These are phyloP conservation scores for Penicilliopsis zonata DNA, from an alignment of 495 filamentous ascomycete species.

Conservation along the genomic window DNA sequence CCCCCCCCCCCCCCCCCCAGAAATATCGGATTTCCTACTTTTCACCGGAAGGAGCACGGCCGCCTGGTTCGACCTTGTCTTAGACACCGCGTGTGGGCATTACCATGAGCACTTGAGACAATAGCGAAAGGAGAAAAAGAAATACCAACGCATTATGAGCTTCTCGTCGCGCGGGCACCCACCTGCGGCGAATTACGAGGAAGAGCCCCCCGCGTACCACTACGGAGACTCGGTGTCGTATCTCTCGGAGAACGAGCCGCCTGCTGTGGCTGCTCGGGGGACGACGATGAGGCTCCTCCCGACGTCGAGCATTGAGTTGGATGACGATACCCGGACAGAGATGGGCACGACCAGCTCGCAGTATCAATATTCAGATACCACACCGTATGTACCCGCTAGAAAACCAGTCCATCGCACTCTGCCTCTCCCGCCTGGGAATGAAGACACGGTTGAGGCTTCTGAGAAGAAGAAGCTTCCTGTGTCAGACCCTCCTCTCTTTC, in stretches of 20 bases:
- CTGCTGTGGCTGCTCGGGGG: conserved; percentile 16
- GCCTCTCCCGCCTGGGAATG: conserved; percentile 5
- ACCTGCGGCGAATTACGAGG: conserved; percentile 21
- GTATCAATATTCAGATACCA: conserved; percentile 18
- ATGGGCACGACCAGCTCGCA: conserved; percentile 6
- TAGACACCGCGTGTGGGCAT: neutral
- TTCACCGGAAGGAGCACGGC: too few relatives aligned
- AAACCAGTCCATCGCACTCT: conserved; percentile 12
- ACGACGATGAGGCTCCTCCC: conserved; percentile 52
- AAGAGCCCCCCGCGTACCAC: conserved; percentile 30
- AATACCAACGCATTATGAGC: too few relatives aligned
- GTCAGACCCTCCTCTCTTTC: conserved; percentile 1
- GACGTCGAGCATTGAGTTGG: conserved; percentile 28
- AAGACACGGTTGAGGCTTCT: neutral
- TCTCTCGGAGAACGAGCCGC: conserved; percentile 20
- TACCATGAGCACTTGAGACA: conserved; percentile 19
- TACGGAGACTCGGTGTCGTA: conserved; percentile 21
- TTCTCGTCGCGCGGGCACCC: conserved; percentile 11
- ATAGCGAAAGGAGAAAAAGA: too few relatives aligned
- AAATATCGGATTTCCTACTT: too few relatives aligned
- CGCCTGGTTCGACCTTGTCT: too few relatives aligned
- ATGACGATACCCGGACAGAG: conserved; percentile 12
- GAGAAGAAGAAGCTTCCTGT: neutral
- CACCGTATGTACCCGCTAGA: conserved; percentile 28
- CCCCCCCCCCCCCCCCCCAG: too few relatives aligned